phyloP scores from a whole-genome alignment of 208 protist species.

The Acanthamoeba lenticulata region DNA sequence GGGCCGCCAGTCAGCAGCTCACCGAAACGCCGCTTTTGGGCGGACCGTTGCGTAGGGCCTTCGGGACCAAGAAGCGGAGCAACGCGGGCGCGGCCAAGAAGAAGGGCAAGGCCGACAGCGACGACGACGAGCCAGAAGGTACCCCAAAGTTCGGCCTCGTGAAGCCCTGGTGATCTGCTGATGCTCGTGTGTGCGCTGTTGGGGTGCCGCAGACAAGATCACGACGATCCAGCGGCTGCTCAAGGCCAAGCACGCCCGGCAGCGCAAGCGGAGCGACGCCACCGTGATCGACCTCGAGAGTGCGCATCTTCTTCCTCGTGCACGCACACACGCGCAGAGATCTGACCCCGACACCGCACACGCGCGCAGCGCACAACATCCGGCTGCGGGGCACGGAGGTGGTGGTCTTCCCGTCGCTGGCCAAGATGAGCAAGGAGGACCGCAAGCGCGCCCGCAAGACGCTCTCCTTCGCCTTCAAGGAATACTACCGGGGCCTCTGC shows the following conservation, averaged over 20 bases:
- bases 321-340: background rate
- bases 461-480: conserved; percentile 1
- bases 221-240: background rate
- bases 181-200: background rate
- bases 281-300: background rate
- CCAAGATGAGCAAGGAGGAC: background rate
- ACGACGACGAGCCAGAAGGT: background rate
- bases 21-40: no score
- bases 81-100: background rate
- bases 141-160: background rate
- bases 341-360: no score
- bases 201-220: background rate
- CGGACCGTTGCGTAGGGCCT: background rate
- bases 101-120: background rate
- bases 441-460: background rate
- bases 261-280: background rate
- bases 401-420: background rate
- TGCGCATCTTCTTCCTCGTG: background rate
- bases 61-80: background rate
- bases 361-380: background rate
- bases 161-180: background rate
- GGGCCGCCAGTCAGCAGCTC: no score
- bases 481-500: conserved; percentile 1
- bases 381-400: background rate
- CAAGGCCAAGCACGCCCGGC: background rate